A percentile compares a stretch with the other conserved stretches of the same genome.
Conservation (phyloP, 192 early-diverging fungal genomes). For the Gigaspora rosea region DNA sequence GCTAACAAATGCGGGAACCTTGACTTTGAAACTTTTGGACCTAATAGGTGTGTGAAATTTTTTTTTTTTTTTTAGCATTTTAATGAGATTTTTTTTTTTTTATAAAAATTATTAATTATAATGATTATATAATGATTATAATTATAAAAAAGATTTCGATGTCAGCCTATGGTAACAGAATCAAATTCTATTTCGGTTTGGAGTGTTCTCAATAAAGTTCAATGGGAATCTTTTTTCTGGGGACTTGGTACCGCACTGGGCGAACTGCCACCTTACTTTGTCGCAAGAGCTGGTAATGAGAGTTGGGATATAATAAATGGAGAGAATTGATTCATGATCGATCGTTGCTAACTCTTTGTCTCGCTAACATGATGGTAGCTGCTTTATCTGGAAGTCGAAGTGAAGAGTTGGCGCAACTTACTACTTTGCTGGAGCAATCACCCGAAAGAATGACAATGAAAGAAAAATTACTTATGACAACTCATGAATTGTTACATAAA, state of each 20-base stretch:
- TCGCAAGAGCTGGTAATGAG: slow-evolving; percentile 75
- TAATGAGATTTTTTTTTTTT: no score
- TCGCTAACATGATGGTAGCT: slow-evolving; percentile 33
- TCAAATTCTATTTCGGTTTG: slow-evolving; percentile 55
- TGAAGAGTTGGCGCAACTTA: slow-evolving; percentile 48
- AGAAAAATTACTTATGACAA: slow-evolving; percentile 64
- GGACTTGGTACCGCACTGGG: slow-evolving; percentile 90
- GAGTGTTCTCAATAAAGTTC: slow-evolving; percentile 69
- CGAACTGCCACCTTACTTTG: slow-evolving; percentile 95
- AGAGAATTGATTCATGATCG: no score
- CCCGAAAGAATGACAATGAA: slow-evolving; percentile 60
- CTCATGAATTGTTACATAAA: slow-evolving; percentile 71
- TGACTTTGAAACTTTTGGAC: slow-evolving; percentile 72
- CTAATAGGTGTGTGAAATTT: slow-evolving; percentile 50
- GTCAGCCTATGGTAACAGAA: slow-evolving; percentile 30
- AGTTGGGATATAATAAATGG: no score
- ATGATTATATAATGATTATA: no score
- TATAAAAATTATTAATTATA: no score
- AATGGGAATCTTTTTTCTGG: slow-evolving; percentile 87
- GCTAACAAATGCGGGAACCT: slow-evolving; percentile 80
- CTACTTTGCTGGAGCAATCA: slow-evolving; percentile 49
- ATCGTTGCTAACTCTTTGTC: no score
- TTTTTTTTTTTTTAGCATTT: not conserved
- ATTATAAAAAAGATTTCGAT: slow-evolving; percentile 37
- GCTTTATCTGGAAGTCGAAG: slow-evolving; percentile 57